A percentile compares a stretch with the other conserved stretches of the same genome.
Evolutionary conservation across 2,329 filamentous ascomycete genomes (phyloP).

Genomic region (Amylocarpus encephaloides): DNA sequence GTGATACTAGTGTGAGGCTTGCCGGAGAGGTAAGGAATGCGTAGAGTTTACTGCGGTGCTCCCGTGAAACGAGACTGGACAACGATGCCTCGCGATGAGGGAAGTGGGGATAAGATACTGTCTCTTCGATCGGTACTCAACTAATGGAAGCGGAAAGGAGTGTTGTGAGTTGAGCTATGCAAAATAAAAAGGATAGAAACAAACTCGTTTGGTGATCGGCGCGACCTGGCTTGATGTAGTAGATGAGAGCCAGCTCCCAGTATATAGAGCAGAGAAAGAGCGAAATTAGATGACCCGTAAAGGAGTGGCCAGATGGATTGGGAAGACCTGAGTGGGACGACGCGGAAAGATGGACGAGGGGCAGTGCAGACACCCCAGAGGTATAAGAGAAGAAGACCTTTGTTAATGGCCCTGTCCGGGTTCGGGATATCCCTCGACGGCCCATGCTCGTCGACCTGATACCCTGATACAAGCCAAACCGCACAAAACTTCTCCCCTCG

Average conservation of each 20-base stretch:
- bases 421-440: constrained; percentile 25
- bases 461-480: constrained; percentile 32
- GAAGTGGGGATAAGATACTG: constrained; percentile 32
- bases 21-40: constrained; percentile 33
- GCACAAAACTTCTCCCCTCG: constrained; percentile 27
- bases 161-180: constrained; percentile 39
- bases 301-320: constrained; percentile 41
- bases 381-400: constrained; percentile 44
- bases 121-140: constrained; percentile 19
- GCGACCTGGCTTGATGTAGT: constrained; percentile 36
- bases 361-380: constrained; percentile 44
- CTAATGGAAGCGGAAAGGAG: constrained; percentile 31
- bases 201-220: constrained; percentile 38
- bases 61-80: constrained; percentile 34
- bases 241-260: constrained; percentile 53
- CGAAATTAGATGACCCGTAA: constrained; percentile 38
- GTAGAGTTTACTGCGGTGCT: constrained; percentile 32
- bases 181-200: constrained; percentile 33
- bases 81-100: constrained; percentile 36
- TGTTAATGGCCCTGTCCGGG: constrained; percentile 28
- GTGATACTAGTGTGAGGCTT: constrained; percentile 32
- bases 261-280: constrained; percentile 41
- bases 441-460: constrained; percentile 23
- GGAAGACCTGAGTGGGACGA: constrained; percentile 39
- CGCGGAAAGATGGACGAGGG: constrained; percentile 39